Base-by-base conservation (phyloP, 1,284 basidiomycete genomes). In the Psilocybe mexicana region DNA sequence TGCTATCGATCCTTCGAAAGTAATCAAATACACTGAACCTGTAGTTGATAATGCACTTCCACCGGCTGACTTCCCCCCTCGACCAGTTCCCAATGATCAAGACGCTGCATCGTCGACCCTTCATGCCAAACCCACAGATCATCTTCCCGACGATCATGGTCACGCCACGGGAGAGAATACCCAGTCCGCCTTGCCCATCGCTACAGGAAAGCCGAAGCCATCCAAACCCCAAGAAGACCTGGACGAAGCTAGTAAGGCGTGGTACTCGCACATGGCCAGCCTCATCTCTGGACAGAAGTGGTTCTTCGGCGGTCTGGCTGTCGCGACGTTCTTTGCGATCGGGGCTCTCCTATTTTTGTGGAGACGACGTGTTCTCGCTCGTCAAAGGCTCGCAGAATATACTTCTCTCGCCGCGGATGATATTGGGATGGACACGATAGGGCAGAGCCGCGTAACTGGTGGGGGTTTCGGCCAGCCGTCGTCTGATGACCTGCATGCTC, bases 111-210 rank as follows among this genome's bases (percentile, higher is more conserved):
- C 77, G 28, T 85, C 82, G 2, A 91, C 90, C 63, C 78, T 83
- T 40, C 80, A 87, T 63, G 76, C 88, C 1, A 96, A 95, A 72
- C 96, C 97, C 0, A 98, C 96, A 0, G 88, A 83, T 4, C 86
- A 89, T 65, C 85, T 98, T 1, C 96, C 96, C 1, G 84, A 79
- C 6, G 90, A 97, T 69, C 96, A 97, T 69, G 91, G 81, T 38
- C 73, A 74, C 25, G 83, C 83, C 0, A 78, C 80, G 48, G 87
- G 87, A n/a, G 87, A 92, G 66, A 85, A 87, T n/a, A 74, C 79
- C 51, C 82, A 81, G 44, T 84, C 86, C 2, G 81, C 89, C 1
- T 89, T 89, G 72, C 62, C 73, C 5, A 62, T 65, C 1, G 68
- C 77, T 1, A 73, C 74, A 7, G 65, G 65, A 2, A 67, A 73